These are phyloP conservation scores for Rubus idaeus DNA, from an alignment of 306 rosid species.

Conservation along the genomic window DNA sequence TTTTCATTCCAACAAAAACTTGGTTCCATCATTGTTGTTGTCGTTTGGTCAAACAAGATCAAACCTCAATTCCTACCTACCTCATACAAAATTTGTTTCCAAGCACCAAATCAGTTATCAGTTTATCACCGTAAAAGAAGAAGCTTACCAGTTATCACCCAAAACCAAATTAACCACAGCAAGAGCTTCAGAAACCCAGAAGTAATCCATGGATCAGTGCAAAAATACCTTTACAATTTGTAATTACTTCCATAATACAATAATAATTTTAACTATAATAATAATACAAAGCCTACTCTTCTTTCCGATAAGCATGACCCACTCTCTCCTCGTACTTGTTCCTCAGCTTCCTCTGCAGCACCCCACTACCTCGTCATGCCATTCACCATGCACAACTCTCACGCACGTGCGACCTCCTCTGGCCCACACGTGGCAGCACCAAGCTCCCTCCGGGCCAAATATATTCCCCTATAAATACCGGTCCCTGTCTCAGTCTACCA, in stretches of 20 bases:
- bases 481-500: background rate
- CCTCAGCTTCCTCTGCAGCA: background rate
- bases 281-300: background rate
- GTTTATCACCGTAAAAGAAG: too few relatives aligned
- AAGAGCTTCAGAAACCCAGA: background rate
- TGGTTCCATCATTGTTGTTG: background rate
- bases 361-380: background rate
- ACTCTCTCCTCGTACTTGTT: background rate
- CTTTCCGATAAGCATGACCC: background rate
- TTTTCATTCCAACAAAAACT: background rate
- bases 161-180: background rate
- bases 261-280: background rate
- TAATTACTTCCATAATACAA: background rate
- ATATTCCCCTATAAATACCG: slow-evolving; percentile 12
- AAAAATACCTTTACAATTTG: background rate
- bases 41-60: background rate
- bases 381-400: background rate
- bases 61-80: background rate
- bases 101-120: background rate
- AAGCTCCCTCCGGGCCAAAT: slow-evolving; percentile 25
- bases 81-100: background rate
- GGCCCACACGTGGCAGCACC: slow-evolving; percentile 29
- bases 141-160: background rate
- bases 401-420: slow-evolving; percentile 34
- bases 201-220: background rate